Percentiles rank a stretch among this genome's conserved stretches.
Conservation (phyloP, 2,329 filamentous ascomycete genomes). For the Scedosporium apiospermum region DNA sequence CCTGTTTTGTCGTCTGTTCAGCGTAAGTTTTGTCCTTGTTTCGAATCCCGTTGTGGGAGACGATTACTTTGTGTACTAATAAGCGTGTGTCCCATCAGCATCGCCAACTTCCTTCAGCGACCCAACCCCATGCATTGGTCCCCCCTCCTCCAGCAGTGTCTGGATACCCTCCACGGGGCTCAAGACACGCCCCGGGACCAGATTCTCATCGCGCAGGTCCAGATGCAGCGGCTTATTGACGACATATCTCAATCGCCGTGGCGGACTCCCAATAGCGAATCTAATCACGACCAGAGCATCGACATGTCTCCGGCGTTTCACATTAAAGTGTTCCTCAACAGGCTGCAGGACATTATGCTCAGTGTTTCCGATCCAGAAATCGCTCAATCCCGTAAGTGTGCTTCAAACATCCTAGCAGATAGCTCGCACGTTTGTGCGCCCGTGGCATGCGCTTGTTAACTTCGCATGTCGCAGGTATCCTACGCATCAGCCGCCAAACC, state of each 20-base stretch:
- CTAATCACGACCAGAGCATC: constrained; percentile 15
- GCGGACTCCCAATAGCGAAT: background rate
- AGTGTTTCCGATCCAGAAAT: background rate
- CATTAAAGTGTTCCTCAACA: background rate
- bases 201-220: constrained; percentile 31
- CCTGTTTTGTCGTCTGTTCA: constrained; percentile 32
- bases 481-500: background rate
- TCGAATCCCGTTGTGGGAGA: background rate
- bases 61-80: background rate
- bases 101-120: constrained; percentile 30
- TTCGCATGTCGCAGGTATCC: background rate
- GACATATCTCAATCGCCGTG: background rate
- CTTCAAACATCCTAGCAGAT: background rate
- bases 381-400: background rate
- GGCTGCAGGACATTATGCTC: constrained; percentile 2
- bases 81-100: constrained; percentile 17
- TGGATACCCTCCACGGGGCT: constrained; percentile 33
- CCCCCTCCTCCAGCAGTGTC: constrained; percentile 46
- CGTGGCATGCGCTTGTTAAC: too few relatives aligned
- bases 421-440: background rate
- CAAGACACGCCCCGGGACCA: constrained; percentile 40
- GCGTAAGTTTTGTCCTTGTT: constrained; percentile 17
- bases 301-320: constrained; percentile 10
- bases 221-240: constrained; percentile 9
- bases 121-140: constrained; percentile 48